Conservation (phyloP, 1,284 basidiomycete genomes). For the Sporisorium exsertum region DNA sequence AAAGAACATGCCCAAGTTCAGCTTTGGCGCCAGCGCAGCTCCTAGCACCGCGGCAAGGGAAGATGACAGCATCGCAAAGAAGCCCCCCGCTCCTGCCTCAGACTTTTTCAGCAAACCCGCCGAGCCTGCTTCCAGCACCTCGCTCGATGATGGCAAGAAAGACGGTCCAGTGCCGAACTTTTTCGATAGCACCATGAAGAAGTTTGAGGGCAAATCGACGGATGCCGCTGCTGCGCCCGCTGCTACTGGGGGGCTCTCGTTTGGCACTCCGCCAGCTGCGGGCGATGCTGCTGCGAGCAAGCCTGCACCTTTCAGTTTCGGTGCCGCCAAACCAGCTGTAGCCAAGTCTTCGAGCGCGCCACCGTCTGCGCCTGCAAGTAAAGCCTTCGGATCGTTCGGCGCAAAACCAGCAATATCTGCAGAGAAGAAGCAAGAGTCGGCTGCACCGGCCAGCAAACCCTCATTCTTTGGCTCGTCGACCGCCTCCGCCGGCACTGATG, state of each 20-base stretch:
- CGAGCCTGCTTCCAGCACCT: slow-evolving; percentile 15
- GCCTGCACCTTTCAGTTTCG: slow-evolving; percentile 36
- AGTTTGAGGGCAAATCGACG: slow-evolving; percentile 37
- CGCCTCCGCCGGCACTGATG: slow-evolving; percentile 1
- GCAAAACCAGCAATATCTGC: slow-evolving; percentile 13
- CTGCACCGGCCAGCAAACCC: slow-evolving; percentile 14
- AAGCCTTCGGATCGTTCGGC: slow-evolving; percentile 18
- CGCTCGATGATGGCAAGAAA: slow-evolving; percentile 49
- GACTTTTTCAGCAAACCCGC: slow-evolving; percentile 50
- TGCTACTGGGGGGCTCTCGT: slow-evolving; percentile 12
- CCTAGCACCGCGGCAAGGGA: slow-evolving; percentile 12
- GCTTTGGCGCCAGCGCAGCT: slow-evolving; percentile 36
- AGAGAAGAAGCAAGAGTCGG: slow-evolving; percentile 16
- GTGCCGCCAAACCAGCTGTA: slow-evolving; percentile 16
- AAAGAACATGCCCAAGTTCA: slow-evolving; percentile 38
- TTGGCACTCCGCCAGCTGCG: slow-evolving; percentile 16
- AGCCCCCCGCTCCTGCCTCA: slow-evolving; percentile 25
- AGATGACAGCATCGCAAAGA: slow-evolving; percentile 11
- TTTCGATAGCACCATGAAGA: slow-evolving; percentile 52
- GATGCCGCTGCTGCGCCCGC: slow-evolving; percentile 14
- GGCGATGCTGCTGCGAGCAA: slow-evolving; percentile 1
- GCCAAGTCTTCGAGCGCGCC: slow-evolving; percentile 1
- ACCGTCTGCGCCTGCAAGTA: slow-evolving; percentile 5
- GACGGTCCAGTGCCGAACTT: slow-evolving; percentile 64
- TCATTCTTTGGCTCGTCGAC: slow-evolving; percentile 45